Conservation (phyloP, 345 rosid species). For the Eucalyptus pauciflora region DNA sequence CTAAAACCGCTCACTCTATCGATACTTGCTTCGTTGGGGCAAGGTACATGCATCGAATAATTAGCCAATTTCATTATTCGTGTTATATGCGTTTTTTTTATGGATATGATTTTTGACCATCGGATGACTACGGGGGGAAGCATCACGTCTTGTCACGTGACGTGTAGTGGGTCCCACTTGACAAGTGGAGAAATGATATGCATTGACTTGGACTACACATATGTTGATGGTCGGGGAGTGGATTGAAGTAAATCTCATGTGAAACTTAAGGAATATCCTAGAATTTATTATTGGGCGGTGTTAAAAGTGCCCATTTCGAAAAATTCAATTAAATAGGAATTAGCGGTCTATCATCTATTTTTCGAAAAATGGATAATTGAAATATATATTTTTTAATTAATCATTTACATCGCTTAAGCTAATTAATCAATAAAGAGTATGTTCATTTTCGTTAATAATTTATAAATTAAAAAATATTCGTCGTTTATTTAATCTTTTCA, state of each 20-base stretch:
- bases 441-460: background rate
- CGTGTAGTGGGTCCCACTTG: background rate
- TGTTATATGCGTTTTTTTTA: background rate
- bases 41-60: too few relatives aligned
- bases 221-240: background rate
- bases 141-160: too few relatives aligned
- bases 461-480: accelerated
- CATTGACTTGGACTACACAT: background rate
- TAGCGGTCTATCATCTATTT: accelerated
- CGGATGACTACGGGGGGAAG: background rate
- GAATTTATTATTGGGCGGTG: too few relatives aligned
- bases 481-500: accelerated
- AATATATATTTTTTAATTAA: too few relatives aligned
- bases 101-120: background rate
- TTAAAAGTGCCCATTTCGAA: too few relatives aligned
- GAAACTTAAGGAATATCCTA: background rate
- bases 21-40: too few relatives aligned
- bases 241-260: background rate
- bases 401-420: accelerated
- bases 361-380: accelerated
- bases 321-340: too few relatives aligned
- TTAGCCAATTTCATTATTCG: background rate
- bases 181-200: background rate
- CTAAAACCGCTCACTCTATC: too few relatives aligned
- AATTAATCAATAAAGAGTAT: accelerated